phyloP scores from a whole-genome alignment of 2,329 filamentous ascomycete genomes.

The Neonectria punicea region DNA sequence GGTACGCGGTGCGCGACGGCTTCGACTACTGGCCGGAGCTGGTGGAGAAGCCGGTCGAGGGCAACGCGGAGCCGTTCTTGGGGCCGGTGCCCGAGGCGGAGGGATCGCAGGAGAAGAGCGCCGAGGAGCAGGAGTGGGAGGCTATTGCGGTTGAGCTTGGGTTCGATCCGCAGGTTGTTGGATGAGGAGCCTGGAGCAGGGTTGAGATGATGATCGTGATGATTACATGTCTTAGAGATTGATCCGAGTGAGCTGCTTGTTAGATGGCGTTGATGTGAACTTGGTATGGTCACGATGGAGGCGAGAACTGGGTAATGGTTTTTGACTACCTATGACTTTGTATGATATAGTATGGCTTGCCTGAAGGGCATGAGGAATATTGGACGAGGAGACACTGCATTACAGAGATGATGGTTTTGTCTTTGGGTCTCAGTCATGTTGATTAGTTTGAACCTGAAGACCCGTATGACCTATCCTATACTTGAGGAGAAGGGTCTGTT shows the following conservation, averaged over 20 bases:
- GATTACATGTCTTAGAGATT: background rate
- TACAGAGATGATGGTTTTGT: background rate
- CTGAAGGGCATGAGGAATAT: background rate
- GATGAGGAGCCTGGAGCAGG: background rate
- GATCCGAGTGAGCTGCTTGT: background rate
- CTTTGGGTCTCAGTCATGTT: background rate
- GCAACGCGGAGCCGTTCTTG: conserved; percentile 14
- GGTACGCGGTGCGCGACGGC: conserved; percentile 15
- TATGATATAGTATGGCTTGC: conserved; percentile 5
- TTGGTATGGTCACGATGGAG: background rate
- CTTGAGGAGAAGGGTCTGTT: no score
- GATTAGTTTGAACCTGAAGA: background rate
- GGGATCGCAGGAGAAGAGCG: conserved; percentile 1
- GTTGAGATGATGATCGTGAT: background rate
- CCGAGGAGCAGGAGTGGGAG: conserved; percentile 19
- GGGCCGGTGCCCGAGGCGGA: background rate
- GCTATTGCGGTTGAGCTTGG: conserved; percentile 17
- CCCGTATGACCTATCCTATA: background rate
- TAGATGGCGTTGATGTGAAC: background rate
- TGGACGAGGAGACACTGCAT: background rate
- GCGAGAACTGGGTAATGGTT: background rate
- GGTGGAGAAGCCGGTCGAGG: conserved; percentile 18
- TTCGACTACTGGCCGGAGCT: conserved; percentile 23
- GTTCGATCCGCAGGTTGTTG: conserved; percentile 17
- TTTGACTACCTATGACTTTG: conserved; percentile 2